phyloP scores from a whole-genome alignment of 371 early-diverging fungal species.

The Parasitella parasitica region DNA sequence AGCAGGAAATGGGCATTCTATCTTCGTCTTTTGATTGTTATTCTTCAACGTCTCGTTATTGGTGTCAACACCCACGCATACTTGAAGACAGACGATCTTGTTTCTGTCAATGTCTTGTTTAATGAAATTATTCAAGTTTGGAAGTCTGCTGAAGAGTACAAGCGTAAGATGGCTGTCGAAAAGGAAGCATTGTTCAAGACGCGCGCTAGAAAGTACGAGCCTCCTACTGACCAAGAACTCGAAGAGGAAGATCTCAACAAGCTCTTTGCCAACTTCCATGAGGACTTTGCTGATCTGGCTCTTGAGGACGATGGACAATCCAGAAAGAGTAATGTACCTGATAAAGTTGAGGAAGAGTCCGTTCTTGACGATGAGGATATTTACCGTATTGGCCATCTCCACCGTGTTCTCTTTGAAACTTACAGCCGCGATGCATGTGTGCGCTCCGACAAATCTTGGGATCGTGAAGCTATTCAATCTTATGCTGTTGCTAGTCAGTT shows the following conservation, averaged over 20 bases:
- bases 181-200: constrained; percentile 75
- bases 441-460: constrained; percentile 19
- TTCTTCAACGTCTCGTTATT: constrained; percentile 57
- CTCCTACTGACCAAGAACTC: constrained; percentile 69
- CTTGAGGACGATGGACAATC: constrained; percentile 28
- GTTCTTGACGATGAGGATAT: constrained; percentile 59
- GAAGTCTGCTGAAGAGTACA: constrained; percentile 70
- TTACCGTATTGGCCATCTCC: constrained; percentile 50
- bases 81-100: constrained; percentile 50
- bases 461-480: constrained; percentile 33
- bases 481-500: constrained; percentile 41
- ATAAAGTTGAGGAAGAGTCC: constrained; percentile 53
- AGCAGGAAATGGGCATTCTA: constrained; percentile 65
- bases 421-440: constrained; percentile 21
- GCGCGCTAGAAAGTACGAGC: constrained; percentile 63
- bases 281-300: constrained; percentile 51
- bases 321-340: constrained; percentile 1
- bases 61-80: constrained; percentile 57
- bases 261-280: constrained; percentile 77
- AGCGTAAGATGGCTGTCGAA: constrained; percentile 66
- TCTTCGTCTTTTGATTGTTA: constrained; percentile 58
- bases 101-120: constrained; percentile 56
- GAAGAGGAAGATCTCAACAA: constrained; percentile 71
- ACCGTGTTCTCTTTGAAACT: constrained; percentile 32
- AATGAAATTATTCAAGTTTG: constrained; percentile 71